Evolutionary conservation across 2,329 filamentous ascomycete species (phyloP), one percentile per base, ranked within the genome.

Genomic region (Ophiostoma australiae): DNA sequence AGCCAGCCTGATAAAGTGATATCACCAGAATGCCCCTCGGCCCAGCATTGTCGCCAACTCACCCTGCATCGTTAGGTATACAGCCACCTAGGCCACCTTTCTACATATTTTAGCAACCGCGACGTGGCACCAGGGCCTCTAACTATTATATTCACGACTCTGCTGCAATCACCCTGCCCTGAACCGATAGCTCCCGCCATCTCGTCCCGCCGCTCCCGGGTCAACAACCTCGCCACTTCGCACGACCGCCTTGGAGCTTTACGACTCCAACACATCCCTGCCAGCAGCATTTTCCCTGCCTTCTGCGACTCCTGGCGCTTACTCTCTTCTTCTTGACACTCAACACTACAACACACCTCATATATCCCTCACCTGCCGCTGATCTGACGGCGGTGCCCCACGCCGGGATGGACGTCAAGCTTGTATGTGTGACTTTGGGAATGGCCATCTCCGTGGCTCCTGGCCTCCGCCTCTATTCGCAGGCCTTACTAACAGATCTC

Each of bases 391-490:
- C 71, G 68, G 70, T 67, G 67, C 70, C 66, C 55, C 63, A 58
- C 58, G 23, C 37, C 69, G 74, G 72, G 69, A 73, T 76, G 75
- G 75, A 76, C 70, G 69, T 75, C 48, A 75, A 75, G 71, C 75
- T 75, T 68, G 75, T 76, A 70, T 23, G 71, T 31, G 23, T 10
- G 13, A 63, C 58, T 5, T 63, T 8, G 1, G 58, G 8, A 13
- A 17, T 17, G 10, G 52, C 52, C n/a, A 63, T 33, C n/a, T 15
- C 13, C 10, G 27, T 58, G 23, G n/a, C n/a, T 13, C 1, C 27
- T 13, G n/a, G n/a, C n/a, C 48, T 8, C 27, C 17, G 27, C 20
- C 17, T 5, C 8, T 2, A 15, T 4, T 55, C 15, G 15, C n/a
- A 23, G 1, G 10, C 31, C 10, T 41, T 58, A n/a, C 48, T 69